Percentiles rank a stretch among this genome's conserved stretches.
These are phyloP conservation scores for Pichia sp. DNA, from an alignment of 1,139 yeast species.

Conservation along the genomic window DNA sequence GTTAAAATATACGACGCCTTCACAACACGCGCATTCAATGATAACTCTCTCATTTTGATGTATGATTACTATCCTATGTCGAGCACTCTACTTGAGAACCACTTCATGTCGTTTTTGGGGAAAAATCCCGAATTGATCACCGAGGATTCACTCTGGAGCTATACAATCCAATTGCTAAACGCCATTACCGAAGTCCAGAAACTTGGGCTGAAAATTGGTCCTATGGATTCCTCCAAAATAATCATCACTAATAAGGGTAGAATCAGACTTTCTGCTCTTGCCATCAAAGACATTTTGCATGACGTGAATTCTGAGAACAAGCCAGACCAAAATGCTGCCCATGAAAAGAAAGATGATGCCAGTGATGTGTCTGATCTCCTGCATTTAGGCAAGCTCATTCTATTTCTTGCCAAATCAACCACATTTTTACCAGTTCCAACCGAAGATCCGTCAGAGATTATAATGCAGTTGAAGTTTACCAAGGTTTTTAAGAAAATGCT, in stretches of 20 bases:
- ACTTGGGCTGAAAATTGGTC: conserved; percentile 54
- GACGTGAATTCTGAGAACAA: conserved; percentile 15
- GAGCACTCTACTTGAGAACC: conserved; percentile 48
- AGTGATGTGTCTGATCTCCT: conserved; percentile 40
- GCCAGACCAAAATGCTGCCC: conserved; percentile 1
- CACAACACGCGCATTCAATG: conserved; percentile 82
- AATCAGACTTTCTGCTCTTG: conserved; percentile 65
- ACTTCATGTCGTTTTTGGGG: conserved; percentile 34
- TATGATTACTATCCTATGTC: conserved; percentile 68
- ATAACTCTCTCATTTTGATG: conserved; percentile 54
- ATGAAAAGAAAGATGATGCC: conserved; percentile 26
- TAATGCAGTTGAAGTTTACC: conserved; percentile 26
- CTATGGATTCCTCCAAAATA: conserved; percentile 57
- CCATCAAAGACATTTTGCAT: conserved; percentile 60
- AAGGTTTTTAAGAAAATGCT: conserved; percentile 30
- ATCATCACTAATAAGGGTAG: conserved; percentile 67
- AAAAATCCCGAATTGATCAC: conserved; percentile 36
- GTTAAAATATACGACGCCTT: conserved; percentile 75
- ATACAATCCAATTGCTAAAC: conserved; percentile 63
- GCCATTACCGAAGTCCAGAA: conserved; percentile 62
- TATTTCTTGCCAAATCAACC: conserved; percentile 45
- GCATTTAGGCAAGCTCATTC: conserved; percentile 50
- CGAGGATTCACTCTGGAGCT: conserved; percentile 67
- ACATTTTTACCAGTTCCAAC: conserved; percentile 28
- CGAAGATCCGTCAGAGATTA: conserved; percentile 19